Evolutionary conservation across 768 basidiomycete species (phyloP).

Genomic region (Mycena pura): DNA sequence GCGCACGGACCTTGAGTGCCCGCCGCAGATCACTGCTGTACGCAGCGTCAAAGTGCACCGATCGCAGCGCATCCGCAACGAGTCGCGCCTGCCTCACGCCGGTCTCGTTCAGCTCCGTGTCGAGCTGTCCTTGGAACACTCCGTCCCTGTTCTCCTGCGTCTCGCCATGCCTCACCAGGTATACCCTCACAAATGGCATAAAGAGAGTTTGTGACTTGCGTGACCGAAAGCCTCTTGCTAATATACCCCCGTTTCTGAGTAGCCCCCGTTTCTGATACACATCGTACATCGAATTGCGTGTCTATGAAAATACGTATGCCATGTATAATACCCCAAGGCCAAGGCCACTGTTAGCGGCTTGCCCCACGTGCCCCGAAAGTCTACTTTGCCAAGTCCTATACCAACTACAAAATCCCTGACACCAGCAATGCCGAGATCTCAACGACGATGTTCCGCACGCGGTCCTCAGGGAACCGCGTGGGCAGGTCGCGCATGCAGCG

Average conservation of each 20-base stretch:
- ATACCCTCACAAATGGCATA: conserved; percentile 50
- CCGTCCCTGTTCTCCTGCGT: conserved; percentile 68
- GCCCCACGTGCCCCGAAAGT: neutral
- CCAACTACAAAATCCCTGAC: conserved; percentile 27
- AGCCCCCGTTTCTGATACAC: neutral
- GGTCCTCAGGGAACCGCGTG: conserved; percentile 62
- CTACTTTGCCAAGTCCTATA: too few species aligned
- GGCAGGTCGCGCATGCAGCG: conserved; percentile 48
- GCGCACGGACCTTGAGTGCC: conserved; percentile 62
- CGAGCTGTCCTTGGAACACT: conserved; percentile 79
- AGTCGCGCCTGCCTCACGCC: conserved; percentile 66
- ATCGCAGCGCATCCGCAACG: conserved; percentile 60
- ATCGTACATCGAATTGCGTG: neutral
- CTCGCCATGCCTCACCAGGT: conserved; percentile 81
- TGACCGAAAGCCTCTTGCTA: neutral
- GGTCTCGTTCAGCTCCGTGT: conserved; percentile 67
- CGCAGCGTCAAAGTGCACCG: conserved; percentile 61
- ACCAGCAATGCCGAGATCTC: conserved; percentile 57
- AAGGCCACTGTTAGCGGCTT: neutral
- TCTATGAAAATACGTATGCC: neutral
- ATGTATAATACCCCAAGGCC: conserved; percentile 4
- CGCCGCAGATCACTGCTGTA: conserved; percentile 77
- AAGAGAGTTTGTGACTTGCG: neutral
- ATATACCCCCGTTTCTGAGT: neutral
- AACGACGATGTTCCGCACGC: conserved; percentile 55